Evolutionary conservation across 441 rosid species (phyloP).

Genomic region (Erodium texanum): DNA sequence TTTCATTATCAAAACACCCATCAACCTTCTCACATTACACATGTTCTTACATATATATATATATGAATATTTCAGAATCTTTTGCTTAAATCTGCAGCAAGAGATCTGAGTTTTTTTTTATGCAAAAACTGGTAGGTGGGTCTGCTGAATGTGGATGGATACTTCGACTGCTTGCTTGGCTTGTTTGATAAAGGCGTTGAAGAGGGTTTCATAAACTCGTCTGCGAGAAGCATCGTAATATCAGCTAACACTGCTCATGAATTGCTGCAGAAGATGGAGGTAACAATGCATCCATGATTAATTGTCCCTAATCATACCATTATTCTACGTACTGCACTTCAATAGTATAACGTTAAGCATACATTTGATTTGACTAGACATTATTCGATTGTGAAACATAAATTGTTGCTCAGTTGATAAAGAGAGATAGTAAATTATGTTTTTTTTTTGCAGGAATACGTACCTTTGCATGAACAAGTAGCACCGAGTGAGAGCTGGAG

Average conservation of each 20-base stretch:
- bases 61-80: neutral
- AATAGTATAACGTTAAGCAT: too few relatives aligned
- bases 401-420: neutral
- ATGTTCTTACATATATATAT: neutral
- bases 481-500: slow-evolving; percentile 29
- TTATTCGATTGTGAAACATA: neutral
- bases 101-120: too few relatives aligned
- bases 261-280: slow-evolving; percentile 37
- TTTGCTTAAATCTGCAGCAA: neutral
- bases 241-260: slow-evolving; percentile 32
- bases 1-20: neutral
- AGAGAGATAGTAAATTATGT: neutral
- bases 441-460: slow-evolving; percentile 25
- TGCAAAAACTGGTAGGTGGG: slow-evolving; percentile 26
- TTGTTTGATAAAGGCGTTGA: slow-evolving; percentile 42
- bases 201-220: slow-evolving; percentile 36
- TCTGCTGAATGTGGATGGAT: slow-evolving; percentile 39
- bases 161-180: slow-evolving; percentile 32
- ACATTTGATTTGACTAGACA: too few relatives aligned
- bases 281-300: slow-evolving; percentile 7
- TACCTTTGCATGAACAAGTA: slow-evolving; percentile 27
- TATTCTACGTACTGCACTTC: too few relatives aligned
- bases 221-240: slow-evolving; percentile 30
- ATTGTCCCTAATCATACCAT: too few relatives aligned
- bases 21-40: neutral